These are phyloP conservation scores for Iris macrosiphon DNA, from an alignment of 106 monocot species.

Conservation along the genomic window DNA sequence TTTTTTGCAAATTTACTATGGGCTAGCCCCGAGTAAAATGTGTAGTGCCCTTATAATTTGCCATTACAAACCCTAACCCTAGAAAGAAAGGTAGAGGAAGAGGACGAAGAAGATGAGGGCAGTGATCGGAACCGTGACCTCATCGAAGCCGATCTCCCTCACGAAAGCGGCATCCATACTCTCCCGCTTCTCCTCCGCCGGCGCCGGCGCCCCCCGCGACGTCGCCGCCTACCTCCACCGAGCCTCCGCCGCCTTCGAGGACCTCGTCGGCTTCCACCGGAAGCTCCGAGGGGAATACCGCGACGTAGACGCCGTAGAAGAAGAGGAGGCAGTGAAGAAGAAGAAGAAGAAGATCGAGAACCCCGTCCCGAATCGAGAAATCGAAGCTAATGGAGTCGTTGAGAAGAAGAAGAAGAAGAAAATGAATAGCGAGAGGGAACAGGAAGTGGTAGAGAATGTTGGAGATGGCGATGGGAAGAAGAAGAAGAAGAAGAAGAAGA, in stretches of 20 bases:
- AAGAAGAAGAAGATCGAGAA: background rate
- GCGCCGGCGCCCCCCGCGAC: slow-evolving; percentile 22
- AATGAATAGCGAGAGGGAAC: background rate
- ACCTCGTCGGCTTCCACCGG: slow-evolving; percentile 25
- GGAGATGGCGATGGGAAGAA: slow-evolving; percentile 1
- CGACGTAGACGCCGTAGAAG: slow-evolving; percentile 3
- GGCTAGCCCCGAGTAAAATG: too few relatives aligned
- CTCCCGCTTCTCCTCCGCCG: slow-evolving; percentile 32
- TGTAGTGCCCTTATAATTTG: too few relatives aligned
- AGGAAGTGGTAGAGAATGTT: background rate
- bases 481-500: slow-evolving; percentile 1
- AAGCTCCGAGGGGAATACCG: slow-evolving; percentile 5
- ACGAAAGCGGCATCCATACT: slow-evolving; percentile 29
- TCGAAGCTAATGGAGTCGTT: background rate
- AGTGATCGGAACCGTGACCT: slow-evolving; percentile 23
- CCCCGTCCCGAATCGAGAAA: background rate
- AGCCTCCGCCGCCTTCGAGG: slow-evolving; percentile 29
- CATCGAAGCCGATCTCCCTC: slow-evolving; percentile 29
- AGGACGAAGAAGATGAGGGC: slow-evolving; percentile 33
- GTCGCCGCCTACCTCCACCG: slow-evolving; percentile 33
- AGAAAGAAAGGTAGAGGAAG: too few relatives aligned
- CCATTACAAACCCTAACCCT: too few relatives aligned
- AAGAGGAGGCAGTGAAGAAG: background rate
- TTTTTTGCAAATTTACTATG: too few relatives aligned
- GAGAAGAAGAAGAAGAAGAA: slow-evolving; percentile 8